Conservation (phyloP, 305 asterid species). For the Fraxinus dipetala region DNA sequence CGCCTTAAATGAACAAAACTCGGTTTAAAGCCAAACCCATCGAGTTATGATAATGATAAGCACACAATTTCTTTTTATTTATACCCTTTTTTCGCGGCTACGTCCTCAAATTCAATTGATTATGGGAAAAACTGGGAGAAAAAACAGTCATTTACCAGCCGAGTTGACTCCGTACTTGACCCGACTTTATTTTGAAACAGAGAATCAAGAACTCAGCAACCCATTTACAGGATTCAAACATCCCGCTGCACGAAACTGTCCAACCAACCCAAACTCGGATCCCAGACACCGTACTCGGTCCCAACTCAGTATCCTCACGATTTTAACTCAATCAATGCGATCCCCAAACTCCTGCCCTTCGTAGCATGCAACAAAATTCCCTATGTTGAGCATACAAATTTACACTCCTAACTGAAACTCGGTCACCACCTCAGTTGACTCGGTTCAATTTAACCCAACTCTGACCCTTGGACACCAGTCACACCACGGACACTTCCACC, state of each 20-base stretch:
- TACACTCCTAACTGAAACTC: constrained; percentile 7
- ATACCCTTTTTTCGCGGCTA: background rate
- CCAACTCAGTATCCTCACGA: background rate
- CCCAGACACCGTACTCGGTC: background rate
- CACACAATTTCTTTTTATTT: background rate
- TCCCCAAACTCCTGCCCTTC: constrained; percentile 1
- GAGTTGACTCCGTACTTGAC: background rate
- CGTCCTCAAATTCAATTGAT: background rate
- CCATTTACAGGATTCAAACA: background rate
- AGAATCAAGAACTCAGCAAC: background rate
- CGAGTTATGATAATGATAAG: background rate
- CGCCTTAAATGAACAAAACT: constrained; percentile 27
- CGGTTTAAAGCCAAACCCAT: constrained; percentile 1
- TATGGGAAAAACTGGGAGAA: background rate
- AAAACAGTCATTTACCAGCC: background rate
- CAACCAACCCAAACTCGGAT: background rate
- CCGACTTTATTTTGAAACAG: background rate
- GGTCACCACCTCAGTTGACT: constrained; percentile 23
- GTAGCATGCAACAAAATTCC: constrained; percentile 20
- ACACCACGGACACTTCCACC: constrained; percentile 9
- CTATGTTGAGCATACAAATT: background rate
- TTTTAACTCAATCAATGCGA: constrained; percentile 10
- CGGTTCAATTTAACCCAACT: background rate
- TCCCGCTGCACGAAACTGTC: constrained; percentile 4
- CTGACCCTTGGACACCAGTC: background rate